Conservation (phyloP, 352 stramenopile species). For the Phytophthora sansomeana region DNA sequence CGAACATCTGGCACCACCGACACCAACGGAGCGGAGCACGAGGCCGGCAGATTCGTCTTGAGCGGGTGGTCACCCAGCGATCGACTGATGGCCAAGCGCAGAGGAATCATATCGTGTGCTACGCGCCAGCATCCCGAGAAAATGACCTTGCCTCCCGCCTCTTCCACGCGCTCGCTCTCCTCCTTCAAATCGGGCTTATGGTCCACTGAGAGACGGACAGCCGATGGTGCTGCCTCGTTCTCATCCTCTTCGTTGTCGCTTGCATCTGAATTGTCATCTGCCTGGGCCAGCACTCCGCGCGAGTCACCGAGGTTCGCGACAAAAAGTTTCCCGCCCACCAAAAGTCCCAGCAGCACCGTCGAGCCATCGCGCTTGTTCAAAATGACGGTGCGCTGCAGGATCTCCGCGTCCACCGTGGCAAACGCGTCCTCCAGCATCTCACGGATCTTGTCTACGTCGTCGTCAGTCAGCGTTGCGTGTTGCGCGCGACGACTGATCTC, state of each 20-base stretch:
- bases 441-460: conserved; percentile 63
- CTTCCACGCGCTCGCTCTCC: conserved; percentile 67
- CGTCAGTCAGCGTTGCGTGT: conserved; percentile 40
- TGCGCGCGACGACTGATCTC: conserved; percentile 53
- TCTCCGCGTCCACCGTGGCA: conserved; percentile 72
- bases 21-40: conserved; percentile 70
- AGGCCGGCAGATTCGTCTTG: conserved; percentile 68
- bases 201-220: conserved; percentile 75
- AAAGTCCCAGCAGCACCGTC: conserved; percentile 74
- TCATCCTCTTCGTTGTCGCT: conserved; percentile 30
- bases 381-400: conserved; percentile 70
- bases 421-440: conserved; percentile 64
- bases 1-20: conserved; percentile 77
- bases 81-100: conserved; percentile 80
- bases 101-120: conserved; percentile 72
- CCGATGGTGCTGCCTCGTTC: conserved; percentile 25
- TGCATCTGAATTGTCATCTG: conserved; percentile 33
- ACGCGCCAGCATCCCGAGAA: conserved; percentile 87
- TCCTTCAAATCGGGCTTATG: conserved; percentile 79
- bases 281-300: conserved; percentile 59
- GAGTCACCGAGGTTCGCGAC: conserved; percentile 84
- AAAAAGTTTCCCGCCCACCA: conserved; percentile 79
- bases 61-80: conserved; percentile 84
- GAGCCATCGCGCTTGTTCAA: conserved; percentile 79
- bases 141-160: conserved; percentile 79